Evolutionary conservation across 1,139 yeast species (phyloP), one percentile per base, ranked within the genome.

Genomic region (Saccharomyces uvarum): DNA sequence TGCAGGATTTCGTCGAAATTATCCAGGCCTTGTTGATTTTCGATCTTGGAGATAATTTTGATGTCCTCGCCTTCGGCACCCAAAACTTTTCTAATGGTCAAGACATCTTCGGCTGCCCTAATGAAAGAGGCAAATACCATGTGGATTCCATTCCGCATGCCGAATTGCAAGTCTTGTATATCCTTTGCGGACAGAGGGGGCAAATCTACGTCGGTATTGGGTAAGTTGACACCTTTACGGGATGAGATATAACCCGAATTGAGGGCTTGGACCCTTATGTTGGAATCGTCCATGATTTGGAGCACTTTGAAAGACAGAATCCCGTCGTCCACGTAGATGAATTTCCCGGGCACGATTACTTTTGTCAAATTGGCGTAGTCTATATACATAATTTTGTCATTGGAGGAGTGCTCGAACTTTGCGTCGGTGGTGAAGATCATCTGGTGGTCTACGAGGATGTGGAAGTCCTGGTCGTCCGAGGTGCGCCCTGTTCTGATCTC

Each of bases 1-100:
- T 74, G 75, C 73, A 93, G 84, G 71, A 93, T 93, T 61, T 88
- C 97, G 75, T 93, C 99, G 73, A 93, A 93, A 84, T 93, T 93
- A 85, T 93, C 90, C 70, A 93, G 98, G 80, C 99, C 99, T 78
- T 93, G 99, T 79, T 91, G 97, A 80, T 89, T 91, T 81, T 93
- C 99, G 73, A 93, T 91, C 83, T 93, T 93, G 73, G 91, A 86
- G 68, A 93, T 90, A 76, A 93, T 89, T 81, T 93, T 95, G 74
- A 93, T 88, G 70, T 88, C 87, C 77, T 85, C 85, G 74, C 99
- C 99, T 56, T 89, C 96, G 77, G 89, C 96, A 71, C 98, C 98
- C 65, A 93, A 81, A 56, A 91, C 96, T 72, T 83, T 79, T 78
- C 99, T 87, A 76, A 95, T 95, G 71, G 88, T 86, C 71, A 74